These are phyloP conservation scores for Globisporangium middletonii DNA, from an alignment of 352 stramenopile species.

Conservation along the genomic window DNA sequence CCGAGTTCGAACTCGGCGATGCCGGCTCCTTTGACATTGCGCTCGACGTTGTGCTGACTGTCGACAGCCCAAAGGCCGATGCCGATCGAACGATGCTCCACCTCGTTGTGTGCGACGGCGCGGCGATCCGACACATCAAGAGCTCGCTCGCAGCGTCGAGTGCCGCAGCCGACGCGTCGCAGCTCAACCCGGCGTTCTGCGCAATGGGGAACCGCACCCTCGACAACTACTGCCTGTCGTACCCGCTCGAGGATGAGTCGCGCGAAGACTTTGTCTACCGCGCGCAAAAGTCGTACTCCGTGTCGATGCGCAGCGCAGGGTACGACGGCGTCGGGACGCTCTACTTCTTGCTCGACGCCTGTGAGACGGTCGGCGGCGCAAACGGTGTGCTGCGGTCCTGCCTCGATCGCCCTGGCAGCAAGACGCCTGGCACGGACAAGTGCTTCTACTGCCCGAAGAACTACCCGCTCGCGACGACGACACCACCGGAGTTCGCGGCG, in stretches of 20 bases:
- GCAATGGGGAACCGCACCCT: slow-evolving; percentile 48
- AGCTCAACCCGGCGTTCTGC: slow-evolving; percentile 30
- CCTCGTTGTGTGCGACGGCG: slow-evolving; percentile 35
- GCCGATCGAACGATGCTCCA: slow-evolving; percentile 38
- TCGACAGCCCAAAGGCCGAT: slow-evolving; percentile 19
- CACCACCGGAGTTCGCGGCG: slow-evolving; percentile 19
- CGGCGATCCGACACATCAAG: slow-evolving; percentile 15
- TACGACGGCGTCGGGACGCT: slow-evolving; percentile 18
- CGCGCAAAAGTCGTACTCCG: slow-evolving; percentile 20
- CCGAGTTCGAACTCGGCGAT: slow-evolving; percentile 27
- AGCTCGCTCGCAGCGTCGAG: not conserved
- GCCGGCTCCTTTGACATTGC: slow-evolving; percentile 37
- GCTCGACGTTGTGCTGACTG: slow-evolving; percentile 30
- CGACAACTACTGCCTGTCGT: slow-evolving; percentile 41
- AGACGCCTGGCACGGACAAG: slow-evolving; percentile 1
- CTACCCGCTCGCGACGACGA: slow-evolving; percentile 12
- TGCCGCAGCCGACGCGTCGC: not conserved
- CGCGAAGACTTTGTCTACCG: slow-evolving; percentile 31
- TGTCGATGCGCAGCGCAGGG: slow-evolving; percentile 2
- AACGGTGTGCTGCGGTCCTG: slow-evolving; percentile 47
- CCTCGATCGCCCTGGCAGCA: slow-evolving; percentile 16
- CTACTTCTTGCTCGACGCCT: slow-evolving; percentile 46
- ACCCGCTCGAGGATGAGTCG: slow-evolving; percentile 31
- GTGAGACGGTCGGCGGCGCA: slow-evolving; percentile 38
- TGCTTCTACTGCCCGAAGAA: slow-evolving; percentile 53